A percentile compares a stretch with the other conserved stretches of the same genome.
Conservation (phyloP, 805 yeast genomes). For the Starmerella riodocensis region DNA sequence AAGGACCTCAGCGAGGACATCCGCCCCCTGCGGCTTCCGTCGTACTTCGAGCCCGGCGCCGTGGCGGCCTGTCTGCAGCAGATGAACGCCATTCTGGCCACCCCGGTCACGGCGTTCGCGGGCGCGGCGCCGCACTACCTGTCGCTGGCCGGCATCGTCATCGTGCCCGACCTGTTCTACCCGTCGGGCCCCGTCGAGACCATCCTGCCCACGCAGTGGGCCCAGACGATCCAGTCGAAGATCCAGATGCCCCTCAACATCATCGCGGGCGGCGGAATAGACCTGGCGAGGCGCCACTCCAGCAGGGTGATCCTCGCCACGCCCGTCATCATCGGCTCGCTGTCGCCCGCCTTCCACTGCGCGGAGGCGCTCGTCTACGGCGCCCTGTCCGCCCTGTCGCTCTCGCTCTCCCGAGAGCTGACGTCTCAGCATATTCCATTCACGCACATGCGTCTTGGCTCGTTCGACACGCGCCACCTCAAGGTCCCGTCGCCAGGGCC, state of each 20-base stretch:
- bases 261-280: constrained; percentile 43
- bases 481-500: constrained; percentile 1
- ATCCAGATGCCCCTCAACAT: constrained; percentile 38
- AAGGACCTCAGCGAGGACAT: constrained; percentile 54
- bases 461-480: constrained; percentile 30
- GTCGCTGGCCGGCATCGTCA: constrained; percentile 48
- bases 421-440: constrained; percentile 34
- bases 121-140: constrained; percentile 46
- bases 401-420: constrained; percentile 33
- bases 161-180: constrained; percentile 56
- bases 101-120: constrained; percentile 46
- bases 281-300: constrained; percentile 38
- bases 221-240: constrained; percentile 34
- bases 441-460: constrained; percentile 36
- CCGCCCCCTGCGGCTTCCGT: constrained; percentile 44
- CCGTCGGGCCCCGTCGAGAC: constrained; percentile 58
- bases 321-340: constrained; percentile 42
- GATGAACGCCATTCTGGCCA: constrained; percentile 37
- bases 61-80: constrained; percentile 38
- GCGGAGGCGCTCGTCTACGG: constrained; percentile 45
- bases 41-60: constrained; percentile 35
- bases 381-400: constrained; percentile 31
- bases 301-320: constrained; percentile 38
- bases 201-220: constrained; percentile 41
- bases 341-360: constrained; percentile 49